Evolutionary conservation across 1,284 basidiomycete species (phyloP).

Genomic region (Stereum hirsutum): DNA sequence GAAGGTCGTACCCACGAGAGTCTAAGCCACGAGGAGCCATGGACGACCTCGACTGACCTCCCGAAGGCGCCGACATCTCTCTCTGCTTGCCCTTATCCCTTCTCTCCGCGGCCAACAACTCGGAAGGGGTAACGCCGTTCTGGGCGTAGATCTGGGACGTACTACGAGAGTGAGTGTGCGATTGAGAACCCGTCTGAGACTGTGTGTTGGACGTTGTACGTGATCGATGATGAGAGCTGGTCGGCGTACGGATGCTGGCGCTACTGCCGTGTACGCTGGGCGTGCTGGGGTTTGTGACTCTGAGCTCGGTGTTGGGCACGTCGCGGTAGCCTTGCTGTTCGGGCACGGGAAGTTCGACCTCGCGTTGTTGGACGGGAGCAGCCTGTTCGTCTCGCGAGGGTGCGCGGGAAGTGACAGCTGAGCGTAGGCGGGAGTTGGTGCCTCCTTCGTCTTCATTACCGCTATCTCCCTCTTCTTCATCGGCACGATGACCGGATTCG

Average conservation of each 20-base stretch:
- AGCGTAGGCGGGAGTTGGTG: conserved; percentile 14
- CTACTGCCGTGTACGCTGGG: no score
- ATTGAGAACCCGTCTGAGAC: not conserved
- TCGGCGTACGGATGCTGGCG: no score
- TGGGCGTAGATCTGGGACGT: not conserved
- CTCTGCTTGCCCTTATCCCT: conserved; percentile 20
- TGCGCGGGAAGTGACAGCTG: conserved; percentile 16
- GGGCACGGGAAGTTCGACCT: conserved; percentile 11
- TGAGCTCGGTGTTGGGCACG: conserved; percentile 9
- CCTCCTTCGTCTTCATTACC: conserved; percentile 21
- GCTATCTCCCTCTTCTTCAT: conserved; percentile 50
- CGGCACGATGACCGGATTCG: conserved; percentile 61
- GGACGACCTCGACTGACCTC: conserved; percentile 9
- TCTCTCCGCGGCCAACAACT: not conserved
- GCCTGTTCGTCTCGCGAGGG: conserved; percentile 18
- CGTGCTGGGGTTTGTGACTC: conserved; percentile 5
- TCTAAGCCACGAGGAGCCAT: conserved; percentile 16
- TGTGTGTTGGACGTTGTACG: no score
- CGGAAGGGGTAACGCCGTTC: no score
- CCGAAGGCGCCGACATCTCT: conserved; percentile 12
- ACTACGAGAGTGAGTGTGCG: not conserved
- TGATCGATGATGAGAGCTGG: no score
- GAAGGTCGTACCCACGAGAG: conserved; percentile 15
- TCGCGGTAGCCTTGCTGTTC: conserved; percentile 11
- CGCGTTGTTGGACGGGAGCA: conserved; percentile 9